Base-by-base conservation (phyloP, 1,139 yeast species). In the Hansenula lynferdii region DNA sequence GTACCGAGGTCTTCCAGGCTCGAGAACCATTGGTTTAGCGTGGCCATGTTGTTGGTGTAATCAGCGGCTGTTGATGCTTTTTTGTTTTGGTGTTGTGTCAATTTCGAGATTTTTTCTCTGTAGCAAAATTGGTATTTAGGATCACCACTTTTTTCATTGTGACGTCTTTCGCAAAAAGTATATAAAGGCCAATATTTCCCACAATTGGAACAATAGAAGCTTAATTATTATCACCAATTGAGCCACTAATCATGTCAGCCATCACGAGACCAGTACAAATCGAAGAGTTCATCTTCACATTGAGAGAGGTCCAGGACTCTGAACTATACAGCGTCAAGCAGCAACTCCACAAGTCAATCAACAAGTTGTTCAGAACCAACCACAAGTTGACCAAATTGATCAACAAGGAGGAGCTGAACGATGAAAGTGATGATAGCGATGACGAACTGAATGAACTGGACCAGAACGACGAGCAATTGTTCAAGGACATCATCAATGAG, bases 191-290 rank as follows among this genome's bases (percentile, higher is more conserved):
- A n/a, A n/a, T n/a, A n/a, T n/a, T n/a, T n/a, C n/a, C n/a, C n/a
- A n/a, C n/a, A n/a, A n/a, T n/a, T n/a, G n/a, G n/a, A n/a, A n/a
- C n/a, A n/a, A n/a, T 22, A 9, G 24, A 9, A 6, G n/a, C n/a
- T n/a, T 12, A 22, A 22, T 22, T 22, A 22, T 5, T 9, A 22
- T 12, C 8, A 22, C 11, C 24, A 22, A 22, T n/a, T n/a, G 24
- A 22, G 12, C 24, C 11, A 22, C 4, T 9, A 22, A 12, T 7
- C 23, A 51, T 50, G 56, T 41, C 54, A n/a, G 37, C 51, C 7
- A 40, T 48, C 20, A 41, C 43, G 9, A 49, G 54, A 45, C 56
- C 55, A 6, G 47, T 51, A 5, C 53, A 50, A 32, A 39, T 50
- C 6, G 49, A 47, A 31, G 54, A 52, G 42, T 52, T 50, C 33